These are phyloP conservation scores for Lantana camara DNA, from an alignment of 257 asterid genomes.

Conservation along the genomic window DNA sequence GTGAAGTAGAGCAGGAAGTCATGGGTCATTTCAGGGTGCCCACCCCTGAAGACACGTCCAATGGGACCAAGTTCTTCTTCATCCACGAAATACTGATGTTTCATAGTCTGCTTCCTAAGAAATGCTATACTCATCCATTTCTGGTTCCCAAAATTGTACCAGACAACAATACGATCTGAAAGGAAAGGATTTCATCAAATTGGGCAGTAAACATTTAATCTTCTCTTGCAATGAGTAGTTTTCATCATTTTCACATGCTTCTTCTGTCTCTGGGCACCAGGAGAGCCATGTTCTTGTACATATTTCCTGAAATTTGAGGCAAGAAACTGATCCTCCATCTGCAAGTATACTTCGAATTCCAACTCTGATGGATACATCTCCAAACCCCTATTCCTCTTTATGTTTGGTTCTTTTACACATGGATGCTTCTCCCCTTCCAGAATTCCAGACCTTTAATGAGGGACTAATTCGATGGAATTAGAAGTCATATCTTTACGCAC, in stretches of 20 bases:
- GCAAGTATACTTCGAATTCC: neutral
- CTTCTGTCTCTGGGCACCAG: neutral
- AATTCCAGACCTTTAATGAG: neutral
- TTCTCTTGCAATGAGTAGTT: neutral
- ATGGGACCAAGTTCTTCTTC: too few relatives aligned
- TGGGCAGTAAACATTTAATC: neutral
- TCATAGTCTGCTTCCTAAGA: conserved; percentile 7
- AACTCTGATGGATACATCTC: too few relatives aligned
- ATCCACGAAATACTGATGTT: too few relatives aligned
- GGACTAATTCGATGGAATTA: too few relatives aligned
- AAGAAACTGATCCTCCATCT: neutral
- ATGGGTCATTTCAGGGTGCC: too few relatives aligned
- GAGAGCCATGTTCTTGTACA: too few relatives aligned
- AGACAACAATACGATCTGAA: neutral
- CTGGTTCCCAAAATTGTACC: conserved; percentile 1
- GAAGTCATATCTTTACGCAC: too few relatives aligned
- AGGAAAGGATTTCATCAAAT: neutral
- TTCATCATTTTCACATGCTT: too few relatives aligned
- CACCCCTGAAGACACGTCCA: too few relatives aligned
- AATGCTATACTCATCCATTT: conserved; percentile 13
- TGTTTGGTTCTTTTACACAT: neutral
- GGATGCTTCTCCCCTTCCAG: neutral
- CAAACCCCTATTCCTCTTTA: neutral
- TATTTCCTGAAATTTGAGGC: too few relatives aligned
- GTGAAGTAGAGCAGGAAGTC: too few relatives aligned